phyloP scores from a whole-genome alignment of 176 grass and related monocot genomes.

The Tillandsia leiboldiana region DNA sequence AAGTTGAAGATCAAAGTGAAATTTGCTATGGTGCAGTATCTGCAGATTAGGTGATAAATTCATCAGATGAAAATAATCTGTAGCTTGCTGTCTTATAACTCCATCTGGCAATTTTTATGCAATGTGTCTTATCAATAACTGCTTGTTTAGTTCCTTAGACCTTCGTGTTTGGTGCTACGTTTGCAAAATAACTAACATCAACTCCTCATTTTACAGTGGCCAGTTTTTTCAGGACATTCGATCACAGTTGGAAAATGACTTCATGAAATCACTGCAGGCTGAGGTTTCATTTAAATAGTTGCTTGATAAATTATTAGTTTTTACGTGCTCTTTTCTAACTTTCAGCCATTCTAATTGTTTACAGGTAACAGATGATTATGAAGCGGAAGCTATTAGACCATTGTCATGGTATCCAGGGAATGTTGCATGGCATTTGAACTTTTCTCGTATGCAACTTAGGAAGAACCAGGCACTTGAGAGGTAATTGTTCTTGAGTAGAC shows the following conservation, averaged over 20 bases:
- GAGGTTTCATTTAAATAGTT: conserved; percentile 43
- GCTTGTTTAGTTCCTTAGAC: conserved; percentile 1
- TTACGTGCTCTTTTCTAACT: not conserved
- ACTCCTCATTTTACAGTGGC: conserved; percentile 39
- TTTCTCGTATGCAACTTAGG: conserved; percentile 94
- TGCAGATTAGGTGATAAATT: not conserved
- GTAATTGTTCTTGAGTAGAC: conserved; percentile 18
- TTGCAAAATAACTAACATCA: conserved; percentile 15
- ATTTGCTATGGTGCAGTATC: not conserved
- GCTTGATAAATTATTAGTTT: not conserved
- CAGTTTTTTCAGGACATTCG: conserved; percentile 85
- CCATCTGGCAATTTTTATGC: not conserved
- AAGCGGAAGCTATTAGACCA: conserved; percentile 74
- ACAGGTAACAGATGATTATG: conserved; percentile 67
- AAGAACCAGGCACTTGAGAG: conserved; percentile 98
- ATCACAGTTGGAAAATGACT: conserved; percentile 85
- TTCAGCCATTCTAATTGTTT: conserved; percentile 10
- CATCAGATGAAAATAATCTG: too few species aligned
- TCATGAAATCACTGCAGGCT: conserved; percentile 62
- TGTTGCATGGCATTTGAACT: conserved; percentile 98
- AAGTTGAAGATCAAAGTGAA: too few species aligned
- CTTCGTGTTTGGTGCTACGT: conserved; percentile 16
- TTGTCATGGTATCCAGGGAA: conserved; percentile 96
- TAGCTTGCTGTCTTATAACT: too few species aligned
- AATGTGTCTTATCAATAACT: not conserved